Percentiles rank a stretch among this genome's conserved stretches.
phyloP scores from a whole-genome alignment of 768 basidiomycete species.

The Agaricus subrufescens region DNA sequence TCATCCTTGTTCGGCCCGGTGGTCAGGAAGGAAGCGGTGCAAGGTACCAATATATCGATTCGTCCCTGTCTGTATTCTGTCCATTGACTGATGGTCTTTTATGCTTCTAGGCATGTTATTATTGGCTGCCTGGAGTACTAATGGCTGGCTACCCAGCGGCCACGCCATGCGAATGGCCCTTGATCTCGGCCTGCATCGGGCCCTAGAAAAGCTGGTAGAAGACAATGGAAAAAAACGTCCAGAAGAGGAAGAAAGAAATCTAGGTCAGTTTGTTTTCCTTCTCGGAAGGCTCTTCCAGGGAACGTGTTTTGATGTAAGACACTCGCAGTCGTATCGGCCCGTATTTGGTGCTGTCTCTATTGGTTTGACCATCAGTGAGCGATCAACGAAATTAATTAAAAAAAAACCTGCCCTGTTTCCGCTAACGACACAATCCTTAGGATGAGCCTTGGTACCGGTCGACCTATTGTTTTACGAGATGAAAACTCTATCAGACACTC shows the following conservation, averaged over 20 bases:
- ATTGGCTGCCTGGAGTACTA: constrained; percentile 89
- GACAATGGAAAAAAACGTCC: constrained; percentile 60
- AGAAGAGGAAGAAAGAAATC: constrained; percentile 82
- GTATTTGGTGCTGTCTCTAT: constrained; percentile 93
- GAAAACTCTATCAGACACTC: constrained; percentile 86
- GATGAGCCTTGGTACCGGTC: constrained; percentile 89
- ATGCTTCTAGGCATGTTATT: constrained; percentile 77
- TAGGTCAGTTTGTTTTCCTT: constrained; percentile 45
- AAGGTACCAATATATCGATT: constrained; percentile 43
- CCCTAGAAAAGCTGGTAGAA: constrained; percentile 87
- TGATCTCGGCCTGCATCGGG: constrained; percentile 89
- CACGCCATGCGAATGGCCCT: constrained; percentile 96
- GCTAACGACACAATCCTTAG: constrained; percentile 28
- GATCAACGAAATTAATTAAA: neutral
- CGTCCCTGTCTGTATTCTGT: constrained; percentile 9
- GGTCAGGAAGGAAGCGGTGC: constrained; percentile 91
- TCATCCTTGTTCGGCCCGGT: constrained; percentile 92
- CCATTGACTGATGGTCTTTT: constrained; percentile 11
- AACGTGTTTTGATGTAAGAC: constrained; percentile 5
- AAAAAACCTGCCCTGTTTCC: neutral
- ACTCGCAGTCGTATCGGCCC: constrained; percentile 73
- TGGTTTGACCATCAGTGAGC: constrained; percentile 95
- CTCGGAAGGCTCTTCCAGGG: neutral
- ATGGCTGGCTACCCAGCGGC: constrained; percentile 92
- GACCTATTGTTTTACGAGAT: constrained; percentile 86